Evolutionary conservation across 23 red algal species (phyloP), one percentile per base, ranked within the genome.

Genomic region (Gracilaria gracilis): DNA sequence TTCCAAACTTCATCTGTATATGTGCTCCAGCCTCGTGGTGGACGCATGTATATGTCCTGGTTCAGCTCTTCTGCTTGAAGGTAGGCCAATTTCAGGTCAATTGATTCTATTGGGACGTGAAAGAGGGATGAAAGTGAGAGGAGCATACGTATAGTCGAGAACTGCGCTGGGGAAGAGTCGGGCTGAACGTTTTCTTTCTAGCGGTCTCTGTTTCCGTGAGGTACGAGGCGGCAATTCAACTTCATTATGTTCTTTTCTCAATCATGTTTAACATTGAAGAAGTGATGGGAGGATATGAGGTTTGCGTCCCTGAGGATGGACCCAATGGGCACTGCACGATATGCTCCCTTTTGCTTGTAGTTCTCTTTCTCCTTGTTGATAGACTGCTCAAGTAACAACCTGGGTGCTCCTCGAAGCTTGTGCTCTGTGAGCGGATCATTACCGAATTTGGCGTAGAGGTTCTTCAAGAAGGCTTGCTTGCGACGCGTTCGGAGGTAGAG

Each of bases 71-170:
- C 66, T 6, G 46, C 61, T 53, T 73, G 83, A 5, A 75, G 61
- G 29, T 87, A 87, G 17, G 62, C 83, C 1, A 16, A 25, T 13
- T 75, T 87, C 37, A 87, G 39, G 36, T 87, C 83, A 2, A 87
- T 40, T 0, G 83, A 39, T 14, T 65, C 65, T 0, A 87, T 23
- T 3, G 33, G 44, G 29, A 75, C 19, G 25, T 47, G 49, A 13
- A 87, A 13, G 19, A 87, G 4, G 21, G 65, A 31, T 8, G 69
- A 87, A n/a, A n/a, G n/a, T n/a, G n/a, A n/a, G n/a, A 87, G 64
- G 37, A 87, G 61, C 2, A 87, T 36, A 1, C 83, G 65, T 33
- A 75, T 72, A 4, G 69, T 61, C 1, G 48, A 7, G n/a, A 87
- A 73, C 55, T 73, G 83, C 16, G 66, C 62, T 0, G 59, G 55